Evolutionary conservation across 2,329 filamentous ascomycete genomes (phyloP).

Genomic region (Cercospora sp.): DNA sequence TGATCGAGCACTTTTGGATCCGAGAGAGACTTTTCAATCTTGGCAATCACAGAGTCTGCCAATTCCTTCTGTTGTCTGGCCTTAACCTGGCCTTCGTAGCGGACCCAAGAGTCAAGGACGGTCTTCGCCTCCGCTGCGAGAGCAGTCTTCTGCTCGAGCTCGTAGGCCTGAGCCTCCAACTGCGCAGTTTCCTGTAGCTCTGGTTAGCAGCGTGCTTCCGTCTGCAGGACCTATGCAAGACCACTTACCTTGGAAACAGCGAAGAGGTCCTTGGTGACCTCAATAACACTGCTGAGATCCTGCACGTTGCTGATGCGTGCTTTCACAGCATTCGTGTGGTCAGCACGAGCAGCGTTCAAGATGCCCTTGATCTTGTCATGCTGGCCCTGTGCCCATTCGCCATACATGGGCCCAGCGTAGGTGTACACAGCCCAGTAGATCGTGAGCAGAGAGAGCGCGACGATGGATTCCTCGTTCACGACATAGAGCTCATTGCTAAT

Average conservation of each 20-base stretch:
- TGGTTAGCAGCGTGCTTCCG: background rate
- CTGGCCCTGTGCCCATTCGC: constrained; percentile 86
- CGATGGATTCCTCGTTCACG: constrained; percentile 97
- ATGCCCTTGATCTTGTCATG: constrained; percentile 91
- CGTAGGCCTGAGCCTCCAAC: constrained; percentile 93
- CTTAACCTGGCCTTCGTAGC: constrained; percentile 98
- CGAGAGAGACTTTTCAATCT: constrained; percentile 98
- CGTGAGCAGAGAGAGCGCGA: constrained; percentile 86
- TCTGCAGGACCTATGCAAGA: background rate
- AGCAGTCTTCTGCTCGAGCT: constrained; percentile 94
- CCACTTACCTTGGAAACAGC: constrained; percentile 87
- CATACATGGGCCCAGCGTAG: constrained; percentile 89
- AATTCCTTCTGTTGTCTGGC: constrained; percentile 97
- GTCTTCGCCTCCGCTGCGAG: constrained; percentile 89
- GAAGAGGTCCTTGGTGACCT: constrained; percentile 95
- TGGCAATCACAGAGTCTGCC: constrained; percentile 87
- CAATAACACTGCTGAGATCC: constrained; percentile 91
- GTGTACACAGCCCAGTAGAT: constrained; percentile 92
- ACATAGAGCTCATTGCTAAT: constrained; percentile 99
- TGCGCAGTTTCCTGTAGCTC: constrained; percentile 85
- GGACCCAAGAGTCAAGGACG: constrained; percentile 97
- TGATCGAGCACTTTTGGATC: constrained; percentile 96
- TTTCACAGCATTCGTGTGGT: constrained; percentile 96
- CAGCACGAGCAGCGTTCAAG: constrained; percentile 87
- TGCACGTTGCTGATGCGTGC: constrained; percentile 89